A percentile compares a stretch with the other conserved stretches of the same genome.
phyloP scores from a whole-genome alignment of 2,329 filamentous ascomycete species.

The Apiospora phragmitis region DNA sequence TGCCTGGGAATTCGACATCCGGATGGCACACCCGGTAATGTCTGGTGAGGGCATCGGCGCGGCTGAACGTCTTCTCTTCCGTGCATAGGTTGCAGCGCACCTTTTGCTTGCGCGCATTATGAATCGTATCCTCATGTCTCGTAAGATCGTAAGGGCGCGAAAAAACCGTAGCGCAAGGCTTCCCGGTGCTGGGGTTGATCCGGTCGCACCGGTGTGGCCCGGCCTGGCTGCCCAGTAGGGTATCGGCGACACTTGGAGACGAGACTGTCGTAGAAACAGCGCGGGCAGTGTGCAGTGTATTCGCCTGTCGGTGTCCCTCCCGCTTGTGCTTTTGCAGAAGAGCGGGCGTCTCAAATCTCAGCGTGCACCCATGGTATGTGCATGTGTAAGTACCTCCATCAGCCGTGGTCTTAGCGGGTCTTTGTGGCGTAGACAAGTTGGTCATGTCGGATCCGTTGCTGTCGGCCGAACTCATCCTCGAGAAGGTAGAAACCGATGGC shows the following conservation, averaged over 20 bases:
- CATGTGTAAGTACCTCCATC: slow-evolving; percentile 93
- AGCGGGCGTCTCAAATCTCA: slow-evolving; percentile 83
- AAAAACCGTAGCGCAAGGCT: slow-evolving; percentile 92
- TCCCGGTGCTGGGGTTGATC: slow-evolving; percentile 92
- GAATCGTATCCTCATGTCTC: slow-evolving; percentile 94
- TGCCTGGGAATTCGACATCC: slow-evolving; percentile 78
- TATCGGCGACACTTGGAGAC: slow-evolving; percentile 45
- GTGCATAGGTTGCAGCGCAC: slow-evolving; percentile 90
- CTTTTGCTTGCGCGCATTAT: slow-evolving; percentile 92
- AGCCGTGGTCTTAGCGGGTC: slow-evolving; percentile 65
- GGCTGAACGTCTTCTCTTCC: slow-evolving; percentile 95
- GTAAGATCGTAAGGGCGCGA: slow-evolving; percentile 96
- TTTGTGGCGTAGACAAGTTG: slow-evolving; percentile 36
- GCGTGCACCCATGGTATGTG: slow-evolving; percentile 87
- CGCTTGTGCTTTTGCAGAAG: slow-evolving; percentile 94
- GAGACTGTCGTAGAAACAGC: slow-evolving; percentile 24
- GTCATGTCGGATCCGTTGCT: slow-evolving; percentile 36
- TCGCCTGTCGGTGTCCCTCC: slow-evolving; percentile 82
- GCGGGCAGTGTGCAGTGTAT: slow-evolving; percentile 38
- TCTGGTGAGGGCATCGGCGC: slow-evolving; percentile 89
- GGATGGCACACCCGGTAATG: slow-evolving; percentile 96
- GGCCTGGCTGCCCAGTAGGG: slow-evolving; percentile 78
- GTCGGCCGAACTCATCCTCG: slow-evolving; percentile 44
- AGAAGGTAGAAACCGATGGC: slow-evolving; percentile 38
- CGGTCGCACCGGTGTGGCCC: slow-evolving; percentile 92